Evolutionary conservation across 2,329 filamentous ascomycete genomes (phyloP), one percentile per base, ranked within the genome.

Genomic region (Colletotrichum higginsianum): DNA sequence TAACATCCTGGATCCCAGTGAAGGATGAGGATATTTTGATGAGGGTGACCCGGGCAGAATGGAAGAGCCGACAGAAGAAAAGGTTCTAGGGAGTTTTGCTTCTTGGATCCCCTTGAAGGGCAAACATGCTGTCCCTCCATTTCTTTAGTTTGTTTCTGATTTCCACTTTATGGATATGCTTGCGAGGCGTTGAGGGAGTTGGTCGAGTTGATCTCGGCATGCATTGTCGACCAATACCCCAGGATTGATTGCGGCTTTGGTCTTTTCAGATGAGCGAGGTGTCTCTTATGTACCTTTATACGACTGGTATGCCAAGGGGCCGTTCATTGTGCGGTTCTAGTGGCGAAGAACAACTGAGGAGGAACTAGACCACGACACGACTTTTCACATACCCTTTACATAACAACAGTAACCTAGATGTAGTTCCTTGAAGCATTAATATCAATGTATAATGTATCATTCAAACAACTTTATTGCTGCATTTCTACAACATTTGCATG

Each of bases 21-120:
- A 94, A 94, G 82, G 96, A 99, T 77, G 94, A 98, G 79, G 95
- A 98, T 80, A 83, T 97, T 69, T 87, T 99, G 77, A 97, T 99
- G 94, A 92, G 92, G 77, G 94, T 98, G 70, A 91, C 94, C 35
- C 92, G 92, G 78, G 91, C 94, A 16, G 96, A 98, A 83, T 98
- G 93, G 89, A 97, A 93, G 84, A 82, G 85, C 61, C 87, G 89
- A 74, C 84, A 87, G 75, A 81, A 80, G 77, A 88, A 83, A 77
- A 80, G 78, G 75, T 64, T 72, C 16, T 83, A 80, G 77, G 71
- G 76, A 40, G 65, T 67, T 55, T 69, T 66, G n/a, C 67, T 75
- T 71, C 71, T 61, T 15, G 21, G 57, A 18, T 47, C 38, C 35
- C 38, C 62, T 58, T 62, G 4, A 63, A 47, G 11, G 40, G 26